A percentile compares a stretch with the other conserved stretches of the same genome.
These are phyloP conservation scores for Voacanga thouarsii DNA, from an alignment of 257 asterid genomes.

Conservation along the genomic window DNA sequence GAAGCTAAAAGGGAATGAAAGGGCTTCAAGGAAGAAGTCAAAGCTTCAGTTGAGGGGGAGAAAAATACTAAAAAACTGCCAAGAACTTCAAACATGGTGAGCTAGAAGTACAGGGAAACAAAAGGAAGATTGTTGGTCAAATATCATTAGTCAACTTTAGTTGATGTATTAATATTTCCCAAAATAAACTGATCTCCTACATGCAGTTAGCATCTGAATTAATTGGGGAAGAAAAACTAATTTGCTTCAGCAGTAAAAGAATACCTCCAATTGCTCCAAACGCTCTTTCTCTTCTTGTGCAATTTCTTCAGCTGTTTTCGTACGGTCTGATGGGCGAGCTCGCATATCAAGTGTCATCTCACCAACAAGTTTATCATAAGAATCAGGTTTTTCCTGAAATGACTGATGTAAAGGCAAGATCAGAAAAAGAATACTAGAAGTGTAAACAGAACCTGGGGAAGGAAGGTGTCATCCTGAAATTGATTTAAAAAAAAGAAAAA, in stretches of 20 bases:
- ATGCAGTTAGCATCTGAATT: neutral
- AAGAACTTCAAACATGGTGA: neutral
- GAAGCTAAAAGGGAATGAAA: neutral
- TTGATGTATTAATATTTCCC: neutral
- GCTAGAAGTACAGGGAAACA: neutral
- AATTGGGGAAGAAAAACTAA: neutral
- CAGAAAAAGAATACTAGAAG: neutral
- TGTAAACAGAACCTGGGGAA: neutral
- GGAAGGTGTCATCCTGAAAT: neutral
- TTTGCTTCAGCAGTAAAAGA: neutral
- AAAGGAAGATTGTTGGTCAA: neutral
- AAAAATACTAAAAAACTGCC: no score
- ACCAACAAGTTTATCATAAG: conserved; percentile 66
- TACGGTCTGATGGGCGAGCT: conserved; percentile 90
- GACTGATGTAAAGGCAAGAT: conserved; percentile 12
- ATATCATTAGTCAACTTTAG: neutral
- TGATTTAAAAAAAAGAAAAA: no score
- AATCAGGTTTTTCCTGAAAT: conserved; percentile 75
- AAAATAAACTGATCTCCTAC: no score
- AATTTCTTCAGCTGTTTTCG: conserved; percentile 87
- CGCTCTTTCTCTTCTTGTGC: conserved; percentile 98
- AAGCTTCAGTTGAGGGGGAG: neutral
- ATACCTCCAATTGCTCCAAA: conserved; percentile 82
- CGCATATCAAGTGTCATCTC: conserved; percentile 80
- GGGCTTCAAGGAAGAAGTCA: neutral